Evolutionary conservation across 306 rosid genomes (phyloP).

Genomic region (Quercus gilva): DNA sequence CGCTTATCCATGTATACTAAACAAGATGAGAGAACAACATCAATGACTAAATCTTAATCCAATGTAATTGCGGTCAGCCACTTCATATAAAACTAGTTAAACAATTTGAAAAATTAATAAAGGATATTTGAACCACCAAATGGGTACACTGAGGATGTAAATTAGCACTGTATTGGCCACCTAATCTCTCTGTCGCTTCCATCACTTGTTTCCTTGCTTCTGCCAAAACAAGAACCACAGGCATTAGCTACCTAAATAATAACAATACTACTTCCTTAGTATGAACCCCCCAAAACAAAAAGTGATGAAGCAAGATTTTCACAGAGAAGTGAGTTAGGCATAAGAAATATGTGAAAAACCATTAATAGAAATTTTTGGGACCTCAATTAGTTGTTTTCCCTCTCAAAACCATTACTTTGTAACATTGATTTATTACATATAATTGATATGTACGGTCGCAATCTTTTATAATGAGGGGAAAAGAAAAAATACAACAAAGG

Average conservation of each 20-base stretch:
- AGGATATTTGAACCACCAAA: slow-evolving; percentile 99
- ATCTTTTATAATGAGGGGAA: too few relatives aligned
- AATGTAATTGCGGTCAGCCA: background rate
- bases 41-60: background rate
- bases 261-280: background rate
- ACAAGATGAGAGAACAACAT: background rate
- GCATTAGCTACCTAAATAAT: background rate
- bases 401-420: background rate
- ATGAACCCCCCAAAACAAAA: background rate
- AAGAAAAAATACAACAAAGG: background rate
- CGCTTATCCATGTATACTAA: background rate
- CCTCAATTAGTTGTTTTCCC: background rate
- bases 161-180: slow-evolving; percentile 90
- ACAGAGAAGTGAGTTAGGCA: background rate
- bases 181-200: slow-evolving; percentile 90
- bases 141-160: slow-evolving; percentile 95
- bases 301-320: background rate
- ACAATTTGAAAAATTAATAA: slow-evolving; percentile 16
- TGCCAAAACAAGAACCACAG: slow-evolving; percentile 46
- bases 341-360: background rate
- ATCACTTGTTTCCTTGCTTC: slow-evolving; percentile 98
- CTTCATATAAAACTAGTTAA: slow-evolving; percentile 3
- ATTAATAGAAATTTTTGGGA: background rate
- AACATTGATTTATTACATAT: background rate
- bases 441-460: background rate